These are phyloP conservation scores for Ganoderma leucocontextum DNA, from an alignment of 1,284 basidiomycete genomes.

Conservation along the genomic window DNA sequence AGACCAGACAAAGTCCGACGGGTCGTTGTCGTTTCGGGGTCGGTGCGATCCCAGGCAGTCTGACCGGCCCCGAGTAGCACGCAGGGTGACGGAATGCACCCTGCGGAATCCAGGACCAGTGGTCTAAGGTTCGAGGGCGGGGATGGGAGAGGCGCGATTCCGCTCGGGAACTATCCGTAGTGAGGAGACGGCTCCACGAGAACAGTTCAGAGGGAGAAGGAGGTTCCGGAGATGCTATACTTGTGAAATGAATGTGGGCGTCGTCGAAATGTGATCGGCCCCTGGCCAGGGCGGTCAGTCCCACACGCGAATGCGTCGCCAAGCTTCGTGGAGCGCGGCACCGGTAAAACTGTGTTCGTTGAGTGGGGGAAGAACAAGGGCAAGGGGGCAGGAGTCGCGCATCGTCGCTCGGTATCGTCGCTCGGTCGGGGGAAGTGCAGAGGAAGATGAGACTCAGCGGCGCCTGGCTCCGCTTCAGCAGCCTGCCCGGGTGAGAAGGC, in stretches of 20 bases:
- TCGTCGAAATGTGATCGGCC: constrained; percentile 13
- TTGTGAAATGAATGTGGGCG: constrained; percentile 6
- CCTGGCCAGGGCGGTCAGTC: constrained; percentile 7
- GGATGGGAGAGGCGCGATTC: background rate
- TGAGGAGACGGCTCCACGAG: background rate
- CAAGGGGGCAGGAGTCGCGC: constrained; percentile 1
- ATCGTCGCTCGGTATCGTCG: background rate
- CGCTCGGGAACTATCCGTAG: background rate
- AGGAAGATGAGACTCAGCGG: constrained; percentile 2
- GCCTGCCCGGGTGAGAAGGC: background rate
- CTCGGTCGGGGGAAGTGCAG: background rate
- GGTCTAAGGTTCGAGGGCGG: background rate
- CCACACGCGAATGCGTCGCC: constrained; percentile 3
- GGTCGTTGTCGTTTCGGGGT: background rate
- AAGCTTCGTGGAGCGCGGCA: constrained; percentile 1
- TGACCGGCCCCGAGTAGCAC: background rate
- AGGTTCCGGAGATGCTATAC: constrained; percentile 3
- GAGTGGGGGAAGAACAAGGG: constrained; percentile 9
- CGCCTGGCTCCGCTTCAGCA: constrained; percentile 6
- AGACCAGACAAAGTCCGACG: constrained; percentile 3
- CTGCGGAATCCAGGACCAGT: background rate
- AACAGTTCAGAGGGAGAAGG: background rate
- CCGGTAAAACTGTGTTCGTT: background rate
- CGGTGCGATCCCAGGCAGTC: background rate
- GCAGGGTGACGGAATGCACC: background rate